Base-by-base conservation (phyloP, 1,139 yeast species). In the Pichia sp. region DNA sequence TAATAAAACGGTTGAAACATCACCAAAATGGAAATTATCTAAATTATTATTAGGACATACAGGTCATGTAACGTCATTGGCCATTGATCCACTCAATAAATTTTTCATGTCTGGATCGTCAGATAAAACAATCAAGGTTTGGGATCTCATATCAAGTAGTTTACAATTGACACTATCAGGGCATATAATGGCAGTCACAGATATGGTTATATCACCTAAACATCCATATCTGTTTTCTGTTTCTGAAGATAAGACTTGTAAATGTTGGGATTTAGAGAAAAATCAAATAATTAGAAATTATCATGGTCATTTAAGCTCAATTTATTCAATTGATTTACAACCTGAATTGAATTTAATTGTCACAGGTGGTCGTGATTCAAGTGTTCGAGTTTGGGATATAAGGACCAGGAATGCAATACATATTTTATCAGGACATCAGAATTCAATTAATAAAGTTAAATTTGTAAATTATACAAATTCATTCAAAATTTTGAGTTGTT, bases 251-350 rank as follows among this genome's bases (percentile, higher is more conserved):
- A 90, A 90, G 63, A 77, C 89, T 37, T 88, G 89, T n/a, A 80
- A 89, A 60, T 90, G 97, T 66, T 94, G 97, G 97, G 98, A 94
- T 68, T 71, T 94, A 58, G 97, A 92, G 64, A 77, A 82, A 59
- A 87, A 92, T 57, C 79, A 80, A 58, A 82, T 87, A 1, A 79
- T 89, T 16, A 71, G 97, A 48, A 88, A 89, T 59, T 94, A 87
- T 63, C 95, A 90, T 65, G 99, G 98, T 5, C 98, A 92, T 67
- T 73, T 88, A 27, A 87, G 95, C 22, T 95, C 96, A 3, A 87
- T 94, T 1, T 89, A 87, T 61, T 73, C 95, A 1, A 72, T 89
- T 46, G 89, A 82, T 47, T 65, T 89, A 23, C 97, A 90, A 63
- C 97, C 97, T 0, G 87, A 88, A 7, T 67, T 90, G 37, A 96